Conservation (phyloP, 306 rosid genomes). For the Quercus dentata region DNA sequence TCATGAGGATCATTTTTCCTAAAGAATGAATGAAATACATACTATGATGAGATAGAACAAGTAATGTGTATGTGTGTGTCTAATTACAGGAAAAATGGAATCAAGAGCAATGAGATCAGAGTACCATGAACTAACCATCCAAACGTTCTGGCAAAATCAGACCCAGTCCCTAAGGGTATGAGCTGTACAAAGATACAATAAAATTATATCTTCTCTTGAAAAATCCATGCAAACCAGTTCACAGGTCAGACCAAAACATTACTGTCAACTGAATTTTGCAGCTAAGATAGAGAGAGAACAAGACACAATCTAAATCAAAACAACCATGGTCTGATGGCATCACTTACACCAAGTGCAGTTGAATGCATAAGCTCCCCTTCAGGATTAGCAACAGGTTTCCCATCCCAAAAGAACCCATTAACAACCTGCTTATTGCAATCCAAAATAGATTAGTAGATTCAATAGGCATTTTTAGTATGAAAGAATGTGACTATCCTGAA, state of each 20-base stretch:
- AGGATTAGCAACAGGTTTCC: slow-evolving; percentile 67
- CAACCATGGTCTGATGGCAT: slow-evolving; percentile 6
- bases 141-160: slow-evolving; percentile 87
- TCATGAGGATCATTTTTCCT: slow-evolving; percentile 88
- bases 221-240: slow-evolving; percentile 13
- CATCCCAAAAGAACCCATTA: slow-evolving; percentile 97
- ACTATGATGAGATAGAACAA: slow-evolving; percentile 14
- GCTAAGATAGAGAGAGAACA: not conserved
- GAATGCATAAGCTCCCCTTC: slow-evolving; percentile 49
- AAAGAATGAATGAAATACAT: slow-evolving; percentile 18
- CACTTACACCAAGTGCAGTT: slow-evolving; percentile 97
- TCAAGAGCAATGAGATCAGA: slow-evolving; percentile 8
- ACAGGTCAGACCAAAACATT: slow-evolving; percentile 2
- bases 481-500: not conserved
- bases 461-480: not conserved
- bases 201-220: slow-evolving; percentile 15
- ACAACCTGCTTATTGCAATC: slow-evolving; percentile 64
- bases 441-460: slow-evolving; percentile 1
- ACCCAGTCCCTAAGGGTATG: slow-evolving; percentile 94
- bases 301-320: slow-evolving; percentile 8
- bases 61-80: not conserved
- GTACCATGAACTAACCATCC: slow-evolving; percentile 62
- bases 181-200: slow-evolving; percentile 59
- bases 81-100: not conserved
- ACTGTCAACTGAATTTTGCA: slow-evolving; percentile 9